Evolutionary conservation across 2,329 filamentous ascomycete genomes (phyloP), one percentile per base, ranked within the genome.

Genomic region (Diaporthe destruens): DNA sequence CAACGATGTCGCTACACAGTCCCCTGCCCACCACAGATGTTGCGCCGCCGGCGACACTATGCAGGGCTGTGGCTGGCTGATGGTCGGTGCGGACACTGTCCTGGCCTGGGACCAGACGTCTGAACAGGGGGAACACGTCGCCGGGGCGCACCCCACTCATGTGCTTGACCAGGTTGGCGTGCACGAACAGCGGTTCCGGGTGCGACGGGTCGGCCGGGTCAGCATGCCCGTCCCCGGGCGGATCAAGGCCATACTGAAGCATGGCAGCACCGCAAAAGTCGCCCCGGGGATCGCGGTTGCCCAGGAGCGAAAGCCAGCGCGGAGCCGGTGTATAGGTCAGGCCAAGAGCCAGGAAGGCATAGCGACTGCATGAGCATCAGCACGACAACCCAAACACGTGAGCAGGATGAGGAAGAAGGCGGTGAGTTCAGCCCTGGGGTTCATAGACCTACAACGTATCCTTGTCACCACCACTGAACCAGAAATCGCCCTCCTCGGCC

Each of bases 401-500:
- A 25, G 54, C 16, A 6, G 1, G 7, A 6, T 7, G 7, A n/a
- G n/a, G n/a, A n/a, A 23, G 34, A 18, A 7, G 42, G 7, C 1
- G 14, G 49, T 18, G 29, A 20, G 2, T 23, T 42, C 65, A 11
- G 51, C 36, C 6, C 11, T 34, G 65, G 29, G 16, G 18, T 20
- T 25, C 11, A 9, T 5, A 2, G 6, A 65, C 72, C 63, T 61
- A 74, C 72, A 74, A 74, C 8, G 72, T 74, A 20, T 74, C 72
- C 71, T 74, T 74, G 18, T 74, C 72, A 25, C 72, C 72, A 4
- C 72, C 72, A 44, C 72, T 72, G 14, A 74, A 74, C 72, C 72
- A 74, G 32, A 67, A 74, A 18, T 63, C 71, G 12, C 72, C 72
- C 44, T 72, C 70, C 29, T 71, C 71, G 32, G 71, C 65, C 72